Percentiles rank a stretch among this genome's conserved stretches.
These are phyloP conservation scores for Fagopyrum homotropicum DNA, from an alignment of 148 eudicot species.

Conservation along the genomic window DNA sequence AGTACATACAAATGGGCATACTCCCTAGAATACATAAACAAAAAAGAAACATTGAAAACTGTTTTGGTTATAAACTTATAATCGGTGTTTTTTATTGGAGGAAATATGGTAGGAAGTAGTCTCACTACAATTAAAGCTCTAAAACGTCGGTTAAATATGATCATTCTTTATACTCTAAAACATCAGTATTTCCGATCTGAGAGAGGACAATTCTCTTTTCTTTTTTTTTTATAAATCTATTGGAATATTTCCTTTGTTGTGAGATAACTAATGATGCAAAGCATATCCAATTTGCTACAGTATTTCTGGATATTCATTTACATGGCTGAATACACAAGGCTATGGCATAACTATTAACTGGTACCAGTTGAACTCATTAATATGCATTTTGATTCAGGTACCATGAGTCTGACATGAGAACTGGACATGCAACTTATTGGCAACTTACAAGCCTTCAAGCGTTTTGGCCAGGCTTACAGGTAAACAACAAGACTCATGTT, in stretches of 20 bases:
- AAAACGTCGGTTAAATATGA: no score
- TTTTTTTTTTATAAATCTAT: neutral
- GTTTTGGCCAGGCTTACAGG: constrained; percentile 99
- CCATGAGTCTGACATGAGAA: constrained; percentile 99
- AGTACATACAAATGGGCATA: no score
- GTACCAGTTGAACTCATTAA: neutral
- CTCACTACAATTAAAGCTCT: no score
- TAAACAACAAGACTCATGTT: constrained; percentile 20
- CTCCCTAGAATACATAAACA: no score
- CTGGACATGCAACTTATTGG: constrained; percentile 92
- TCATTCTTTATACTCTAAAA: no score
- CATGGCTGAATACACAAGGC: neutral
- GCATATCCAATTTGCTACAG: neutral
- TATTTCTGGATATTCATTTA: neutral
- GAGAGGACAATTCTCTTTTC: no score
- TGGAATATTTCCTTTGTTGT: neutral
- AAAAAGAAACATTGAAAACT: no score
- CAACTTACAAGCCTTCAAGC: constrained; percentile 98
- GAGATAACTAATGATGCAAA: neutral
- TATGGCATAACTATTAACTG: neutral
- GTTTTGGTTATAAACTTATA: no score
- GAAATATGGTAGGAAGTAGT: no score
- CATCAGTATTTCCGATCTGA: no score
- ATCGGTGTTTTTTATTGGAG: no score
- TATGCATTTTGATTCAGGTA: constrained; percentile 45